These are phyloP conservation scores for Saccharomycopsis schoenii DNA, from an alignment of 805 yeast species.

Conservation along the genomic window DNA sequence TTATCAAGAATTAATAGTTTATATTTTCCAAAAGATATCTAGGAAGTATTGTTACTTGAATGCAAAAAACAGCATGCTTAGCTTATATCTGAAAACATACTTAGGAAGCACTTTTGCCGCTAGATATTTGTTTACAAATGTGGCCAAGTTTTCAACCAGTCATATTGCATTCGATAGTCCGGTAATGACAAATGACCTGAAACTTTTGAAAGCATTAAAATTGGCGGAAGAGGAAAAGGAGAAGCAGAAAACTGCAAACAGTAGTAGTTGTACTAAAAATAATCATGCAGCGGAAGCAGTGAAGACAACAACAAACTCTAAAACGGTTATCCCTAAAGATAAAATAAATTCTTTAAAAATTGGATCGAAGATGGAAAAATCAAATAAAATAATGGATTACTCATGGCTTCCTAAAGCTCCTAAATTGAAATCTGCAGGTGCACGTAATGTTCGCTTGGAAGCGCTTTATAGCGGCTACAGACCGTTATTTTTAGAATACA, in stretches of 20 bases:
- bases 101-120: neutral
- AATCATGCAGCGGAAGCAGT: neutral
- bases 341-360: neutral
- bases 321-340: neutral
- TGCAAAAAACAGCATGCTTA: neutral
- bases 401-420: constrained; percentile 19
- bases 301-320: neutral
- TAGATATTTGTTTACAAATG: neutral
- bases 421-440: constrained; percentile 8
- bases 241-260: neutral
- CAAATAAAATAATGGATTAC: neutral
- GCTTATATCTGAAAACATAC: neutral
- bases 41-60: neutral
- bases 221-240: neutral
- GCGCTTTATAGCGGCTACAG: constrained; percentile 16
- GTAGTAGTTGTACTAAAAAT: neutral
- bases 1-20: no score
- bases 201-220: neutral
- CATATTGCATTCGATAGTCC: neutral
- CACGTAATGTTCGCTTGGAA: constrained; percentile 10
- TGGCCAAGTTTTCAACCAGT: neutral
- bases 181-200: neutral
- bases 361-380: neutral
- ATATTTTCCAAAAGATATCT: no score
- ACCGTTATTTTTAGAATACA: constrained; percentile 15